Percentiles rank a stretch among this genome's conserved stretches.
These are phyloP conservation scores for Hippophae tibetana DNA, from an alignment of 306 rosid genomes.

Conservation along the genomic window DNA sequence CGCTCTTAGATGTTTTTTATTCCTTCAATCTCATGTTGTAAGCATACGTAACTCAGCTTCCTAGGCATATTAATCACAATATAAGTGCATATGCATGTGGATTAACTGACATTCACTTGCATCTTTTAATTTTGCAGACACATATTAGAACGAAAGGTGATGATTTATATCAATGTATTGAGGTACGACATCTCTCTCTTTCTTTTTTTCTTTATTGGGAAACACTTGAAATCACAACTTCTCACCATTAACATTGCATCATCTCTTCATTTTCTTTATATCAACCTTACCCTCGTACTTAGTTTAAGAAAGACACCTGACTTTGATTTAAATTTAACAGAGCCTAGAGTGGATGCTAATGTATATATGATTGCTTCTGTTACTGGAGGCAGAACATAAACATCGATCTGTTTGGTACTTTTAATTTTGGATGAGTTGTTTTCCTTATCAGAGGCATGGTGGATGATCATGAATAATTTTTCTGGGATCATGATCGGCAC, in stretches of 20 bases:
- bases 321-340: constrained; percentile 36
- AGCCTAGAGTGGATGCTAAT: constrained; percentile 68
- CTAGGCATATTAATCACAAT: no score
- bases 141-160: constrained; percentile 70
- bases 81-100: neutral
- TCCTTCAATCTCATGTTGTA: no score
- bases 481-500: no score
- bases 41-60: no score
- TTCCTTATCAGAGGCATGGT: no score
- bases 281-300: neutral
- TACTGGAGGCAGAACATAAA: constrained; percentile 14
- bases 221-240: neutral
- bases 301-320: constrained; percentile 18
- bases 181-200: constrained; percentile 35
- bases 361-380: constrained; percentile 39
- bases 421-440: no score
- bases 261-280: neutral
- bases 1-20: no score
- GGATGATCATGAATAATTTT: no score
- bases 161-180: constrained; percentile 63
- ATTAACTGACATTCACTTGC: constrained; percentile 1
- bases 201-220: neutral
- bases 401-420: neutral
- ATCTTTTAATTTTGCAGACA: constrained; percentile 55
- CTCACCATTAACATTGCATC: neutral